Conservation (phyloP, 2,329 filamentous ascomycete species). For the Pseudogymnoascus destructans region DNA sequence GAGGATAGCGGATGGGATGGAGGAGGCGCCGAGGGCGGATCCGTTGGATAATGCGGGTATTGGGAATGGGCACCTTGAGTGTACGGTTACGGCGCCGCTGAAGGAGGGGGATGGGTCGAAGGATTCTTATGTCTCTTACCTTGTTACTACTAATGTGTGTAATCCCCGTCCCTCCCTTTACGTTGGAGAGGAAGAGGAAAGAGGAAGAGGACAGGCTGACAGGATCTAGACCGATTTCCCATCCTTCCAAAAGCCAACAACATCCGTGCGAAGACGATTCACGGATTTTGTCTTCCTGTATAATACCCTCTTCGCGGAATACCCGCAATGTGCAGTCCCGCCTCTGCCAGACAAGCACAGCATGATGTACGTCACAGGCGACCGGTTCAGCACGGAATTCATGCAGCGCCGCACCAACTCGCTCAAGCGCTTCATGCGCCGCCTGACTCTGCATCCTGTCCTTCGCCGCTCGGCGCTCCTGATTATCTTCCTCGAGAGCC, state of each 20-base stretch:
- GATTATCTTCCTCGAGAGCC: constrained; percentile 80
- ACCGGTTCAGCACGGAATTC: constrained; percentile 89
- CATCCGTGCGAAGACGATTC: constrained; percentile 76
- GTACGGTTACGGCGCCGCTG: constrained; percentile 66
- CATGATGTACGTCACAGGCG: constrained; percentile 95
- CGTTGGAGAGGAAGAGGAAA: not conserved
- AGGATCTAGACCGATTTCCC: constrained; percentile 70
- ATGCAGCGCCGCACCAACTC: constrained; percentile 80
- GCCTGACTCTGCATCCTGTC: constrained; percentile 76
- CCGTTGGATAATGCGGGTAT: constrained; percentile 45
- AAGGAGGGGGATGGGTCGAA: constrained; percentile 97
- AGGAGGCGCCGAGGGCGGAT: constrained; percentile 26
- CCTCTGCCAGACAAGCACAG: constrained; percentile 97
- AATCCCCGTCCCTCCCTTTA: not conserved
- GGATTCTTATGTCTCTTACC: constrained; percentile 90
- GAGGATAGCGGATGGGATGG: constrained; percentile 18
- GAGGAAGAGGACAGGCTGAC: constrained; percentile 14
- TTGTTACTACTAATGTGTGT: constrained; percentile 75
- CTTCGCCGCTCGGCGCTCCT: constrained; percentile 72
- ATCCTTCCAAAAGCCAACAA: constrained; percentile 72
- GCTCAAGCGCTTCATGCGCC: constrained; percentile 77
- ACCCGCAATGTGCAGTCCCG: constrained; percentile 81
- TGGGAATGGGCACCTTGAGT: constrained; percentile 66
- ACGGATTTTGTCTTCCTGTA: constrained; percentile 97
- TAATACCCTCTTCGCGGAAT: constrained; percentile 78